Conservation (phyloP, 441 rosid genomes). For the Eruca vesicaria region DNA sequence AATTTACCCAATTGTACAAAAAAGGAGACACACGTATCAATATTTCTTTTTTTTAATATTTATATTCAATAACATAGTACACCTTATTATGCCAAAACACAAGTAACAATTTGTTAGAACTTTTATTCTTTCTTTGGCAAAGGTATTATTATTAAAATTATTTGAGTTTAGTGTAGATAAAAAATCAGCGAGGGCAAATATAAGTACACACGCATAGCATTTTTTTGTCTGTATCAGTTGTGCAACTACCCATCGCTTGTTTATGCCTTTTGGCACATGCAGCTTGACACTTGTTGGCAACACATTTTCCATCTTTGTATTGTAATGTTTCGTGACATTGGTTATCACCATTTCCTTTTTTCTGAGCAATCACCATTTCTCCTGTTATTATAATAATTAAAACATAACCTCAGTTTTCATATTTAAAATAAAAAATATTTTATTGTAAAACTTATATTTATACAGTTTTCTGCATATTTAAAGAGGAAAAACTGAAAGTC, state of each 20-base stretch:
- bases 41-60: background rate
- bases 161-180: background rate
- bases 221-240: background rate
- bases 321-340: background rate
- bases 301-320: background rate
- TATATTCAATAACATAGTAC: background rate
- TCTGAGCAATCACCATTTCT: background rate
- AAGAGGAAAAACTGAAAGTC: too few relatives aligned
- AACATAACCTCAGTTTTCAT: background rate
- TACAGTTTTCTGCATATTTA: background rate
- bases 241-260: background rate
- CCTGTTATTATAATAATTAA: background rate
- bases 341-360: background rate
- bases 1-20: background rate
- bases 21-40: background rate
- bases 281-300: background rate
- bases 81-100: background rate
- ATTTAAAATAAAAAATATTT: background rate
- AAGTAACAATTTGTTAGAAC: background rate
- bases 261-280: background rate
- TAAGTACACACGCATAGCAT: background rate
- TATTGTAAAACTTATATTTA: background rate
- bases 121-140: background rate
- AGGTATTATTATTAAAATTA: background rate
- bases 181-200: background rate